Percentiles rank a stretch among this genome's conserved stretches.
Evolutionary conservation across 2,329 filamentous ascomycete genomes (phyloP).

Genomic region (Cucurbitaria berberidis): DNA sequence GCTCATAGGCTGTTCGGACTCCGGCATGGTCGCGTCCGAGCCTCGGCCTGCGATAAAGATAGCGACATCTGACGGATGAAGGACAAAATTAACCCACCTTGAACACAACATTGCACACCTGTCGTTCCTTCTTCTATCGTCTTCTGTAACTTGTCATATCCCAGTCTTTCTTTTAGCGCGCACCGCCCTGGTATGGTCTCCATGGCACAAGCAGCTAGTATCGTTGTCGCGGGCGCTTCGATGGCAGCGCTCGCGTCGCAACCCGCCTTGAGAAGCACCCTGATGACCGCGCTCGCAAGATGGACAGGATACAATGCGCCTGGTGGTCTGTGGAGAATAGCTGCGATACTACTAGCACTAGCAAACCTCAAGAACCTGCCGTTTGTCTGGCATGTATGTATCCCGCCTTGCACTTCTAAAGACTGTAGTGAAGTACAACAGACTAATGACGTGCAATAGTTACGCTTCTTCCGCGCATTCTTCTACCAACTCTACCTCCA

Average conservation of each 20-base stretch:
- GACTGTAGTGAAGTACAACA: no score
- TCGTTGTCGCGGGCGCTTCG: constrained; percentile 28
- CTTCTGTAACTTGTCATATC: not conserved
- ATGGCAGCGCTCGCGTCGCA: constrained; percentile 32
- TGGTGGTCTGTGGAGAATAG: constrained; percentile 44
- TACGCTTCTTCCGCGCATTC: constrained; percentile 55
- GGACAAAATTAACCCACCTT: not conserved
- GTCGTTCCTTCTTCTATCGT: not conserved
- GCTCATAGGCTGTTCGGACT: not conserved
- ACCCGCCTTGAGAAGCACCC: constrained; percentile 21
- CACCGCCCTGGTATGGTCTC: constrained; percentile 13
- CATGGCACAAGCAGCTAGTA: constrained; percentile 27
- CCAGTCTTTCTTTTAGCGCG: not conserved
- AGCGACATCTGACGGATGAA: not conserved
- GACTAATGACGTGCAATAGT: constrained; percentile 32
- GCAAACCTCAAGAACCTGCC: constrained; percentile 77
- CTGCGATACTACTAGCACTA: constrained; percentile 42
- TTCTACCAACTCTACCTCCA: constrained; percentile 56
- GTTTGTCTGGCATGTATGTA: constrained; percentile 74
- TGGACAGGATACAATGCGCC: constrained; percentile 40
- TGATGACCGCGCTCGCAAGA: constrained; percentile 19
- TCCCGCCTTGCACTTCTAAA: not conserved
- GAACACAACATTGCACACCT: not conserved
- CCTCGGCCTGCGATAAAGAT: constrained; percentile 12
- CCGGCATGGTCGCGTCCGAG: constrained; percentile 3